Evolutionary conservation across 495 filamentous ascomycete species (phyloP), one percentile per base, ranked within the genome.

Genomic region (Cercophora scortea): DNA sequence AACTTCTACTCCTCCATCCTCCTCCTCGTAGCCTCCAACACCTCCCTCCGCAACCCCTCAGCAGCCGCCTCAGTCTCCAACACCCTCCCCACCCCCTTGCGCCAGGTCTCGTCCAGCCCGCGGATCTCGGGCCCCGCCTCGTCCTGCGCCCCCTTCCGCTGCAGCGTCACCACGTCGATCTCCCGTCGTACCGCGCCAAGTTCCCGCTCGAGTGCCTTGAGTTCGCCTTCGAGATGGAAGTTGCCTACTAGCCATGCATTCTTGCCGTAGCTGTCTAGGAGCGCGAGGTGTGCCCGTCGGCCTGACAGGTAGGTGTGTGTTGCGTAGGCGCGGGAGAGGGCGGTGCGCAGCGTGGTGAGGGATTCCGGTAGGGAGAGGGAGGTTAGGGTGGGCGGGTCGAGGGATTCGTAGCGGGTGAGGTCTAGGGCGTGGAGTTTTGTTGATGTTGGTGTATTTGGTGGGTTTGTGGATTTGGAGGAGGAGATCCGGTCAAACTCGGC

Each of bases 171-270:
- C 18, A 76, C 61, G 66, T 93, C 89, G 50, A 85, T 75, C 61
- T 84, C 77, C 51, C 73, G 70, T 71, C 82, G 84, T 19, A 72
- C 68, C 32, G 72, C 79, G 15, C 79, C 85, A 57, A 98, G 71
- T 55, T 96, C 90, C 54, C 74, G 77, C 76, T 96, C 92, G n/a
- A 94, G 55, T 4, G 61, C 68, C 13, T 78, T 74, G 47, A 96
- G 71, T 32, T 89, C 77, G 41, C 79, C 80, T 66, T 95, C 90
- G 25, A 90, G 56, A 51, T 89, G 81, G 53, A 79, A 77, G 69
- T 97, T 97, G 7, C 82, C 84, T 10, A 95, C 76, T 50, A 97
- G 71, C 91, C 92, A 96, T 11, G 87, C 86, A 69, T 94, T 95
- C 72, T 87, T 89, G 61, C 90, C 91, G 70, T 82, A 82, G 53